These are phyloP conservation scores for Ogataea nitratoaversa DNA, from an alignment of 805 yeast species.

Conservation along the genomic window DNA sequence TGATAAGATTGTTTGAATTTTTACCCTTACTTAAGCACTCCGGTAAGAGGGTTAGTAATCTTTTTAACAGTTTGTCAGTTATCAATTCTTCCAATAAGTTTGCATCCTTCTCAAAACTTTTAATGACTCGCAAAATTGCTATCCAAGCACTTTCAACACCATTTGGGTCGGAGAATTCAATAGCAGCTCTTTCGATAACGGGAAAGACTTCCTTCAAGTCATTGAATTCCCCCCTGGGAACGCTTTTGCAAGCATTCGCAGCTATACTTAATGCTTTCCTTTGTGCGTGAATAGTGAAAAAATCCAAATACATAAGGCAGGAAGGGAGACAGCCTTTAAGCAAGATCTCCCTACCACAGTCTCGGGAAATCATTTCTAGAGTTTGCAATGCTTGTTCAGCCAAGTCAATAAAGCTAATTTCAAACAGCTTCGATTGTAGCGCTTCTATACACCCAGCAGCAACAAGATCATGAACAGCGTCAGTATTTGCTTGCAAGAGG, in stretches of 20 bases:
- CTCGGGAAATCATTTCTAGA: slow-evolving; percentile 59
- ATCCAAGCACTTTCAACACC: slow-evolving; percentile 64
- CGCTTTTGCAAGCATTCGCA: slow-evolving; percentile 58
- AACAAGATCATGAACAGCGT: slow-evolving; percentile 58
- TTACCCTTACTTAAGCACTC: slow-evolving; percentile 25
- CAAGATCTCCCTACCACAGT: slow-evolving; percentile 48
- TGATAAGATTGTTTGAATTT: slow-evolving; percentile 21
- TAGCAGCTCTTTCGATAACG: slow-evolving; percentile 50
- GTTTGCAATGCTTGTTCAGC: slow-evolving; percentile 89
- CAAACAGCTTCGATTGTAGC: slow-evolving; percentile 60
- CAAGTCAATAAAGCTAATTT: slow-evolving; percentile 79
- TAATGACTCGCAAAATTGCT: slow-evolving; percentile 55
- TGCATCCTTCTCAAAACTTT: slow-evolving; percentile 43
- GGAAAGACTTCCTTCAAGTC: slow-evolving; percentile 56
- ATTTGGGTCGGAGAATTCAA: slow-evolving; percentile 50
- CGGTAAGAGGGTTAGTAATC: slow-evolving; percentile 26
- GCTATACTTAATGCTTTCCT: slow-evolving; percentile 71
- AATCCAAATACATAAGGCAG: slow-evolving; percentile 73
- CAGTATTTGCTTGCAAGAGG: slow-evolving; percentile 68
- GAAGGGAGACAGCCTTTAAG: slow-evolving; percentile 58
- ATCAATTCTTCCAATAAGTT: slow-evolving; percentile 42
- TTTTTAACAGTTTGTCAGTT: slow-evolving; percentile 31
- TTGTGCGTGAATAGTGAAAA: slow-evolving; percentile 86
- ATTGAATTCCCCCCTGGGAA: slow-evolving; percentile 41
- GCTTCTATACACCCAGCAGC: slow-evolving; percentile 62